phyloP scores from a whole-genome alignment of 257 asterid species.

The Jasminum sambac region DNA sequence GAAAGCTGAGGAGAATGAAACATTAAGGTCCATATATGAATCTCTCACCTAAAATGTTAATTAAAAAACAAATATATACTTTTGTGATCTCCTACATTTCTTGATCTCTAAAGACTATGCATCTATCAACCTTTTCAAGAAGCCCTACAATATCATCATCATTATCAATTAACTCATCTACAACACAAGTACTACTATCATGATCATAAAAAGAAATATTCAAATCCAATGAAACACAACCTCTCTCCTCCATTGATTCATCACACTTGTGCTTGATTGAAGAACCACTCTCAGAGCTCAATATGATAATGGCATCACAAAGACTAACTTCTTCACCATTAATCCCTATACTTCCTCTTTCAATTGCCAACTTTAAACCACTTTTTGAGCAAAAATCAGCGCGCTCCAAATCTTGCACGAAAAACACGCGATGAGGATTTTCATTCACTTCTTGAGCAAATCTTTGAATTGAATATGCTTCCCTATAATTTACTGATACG shows the following conservation, averaged over 20 bases:
- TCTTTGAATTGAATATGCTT: constrained; percentile 35
- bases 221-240: constrained; percentile 54
- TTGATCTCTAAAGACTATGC: constrained; percentile 42
- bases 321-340: constrained; percentile 59
- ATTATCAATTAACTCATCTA: constrained; percentile 32
- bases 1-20: not conserved
- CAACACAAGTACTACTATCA: constrained; percentile 19
- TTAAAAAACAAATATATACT: not conserved
- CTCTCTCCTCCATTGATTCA: constrained; percentile 14
- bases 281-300: constrained; percentile 51
- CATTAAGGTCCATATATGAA: not conserved
- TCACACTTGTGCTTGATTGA: constrained; percentile 28
- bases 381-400: constrained; percentile 43
- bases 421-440: constrained; percentile 68
- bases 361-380: constrained; percentile 57
- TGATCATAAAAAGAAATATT: constrained; percentile 45
- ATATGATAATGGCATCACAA: constrained; percentile 63
- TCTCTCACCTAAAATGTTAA: not conserved
- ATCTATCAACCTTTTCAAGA: constrained; percentile 61
- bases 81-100: constrained; percentile 18
- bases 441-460: constrained; percentile 38
- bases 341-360: constrained; percentile 46
- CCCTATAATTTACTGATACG: constrained; percentile 34
- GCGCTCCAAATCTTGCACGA: constrained; percentile 58
- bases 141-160: constrained; percentile 49